Evolutionary conservation across 768 basidiomycete genomes (phyloP), one percentile per base, ranked within the genome.

Genomic region (Amanita pallidorosea): DNA sequence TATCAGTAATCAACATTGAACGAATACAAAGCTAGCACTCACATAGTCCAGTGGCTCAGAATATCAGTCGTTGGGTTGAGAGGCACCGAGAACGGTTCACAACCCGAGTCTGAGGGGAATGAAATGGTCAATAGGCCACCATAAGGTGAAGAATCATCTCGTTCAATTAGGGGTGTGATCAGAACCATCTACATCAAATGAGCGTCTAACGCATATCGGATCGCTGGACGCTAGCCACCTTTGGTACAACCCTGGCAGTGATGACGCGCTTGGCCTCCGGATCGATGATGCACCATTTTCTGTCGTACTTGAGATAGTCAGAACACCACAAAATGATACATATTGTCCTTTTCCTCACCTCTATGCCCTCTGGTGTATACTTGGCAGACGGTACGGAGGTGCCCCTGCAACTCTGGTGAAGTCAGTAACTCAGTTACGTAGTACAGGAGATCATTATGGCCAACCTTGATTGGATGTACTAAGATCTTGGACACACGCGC

Each of bases 221-320:
- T 23, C 18, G 15, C 5, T 31, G 35, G 31, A 3, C n/a, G 23
- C 42, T 55, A 20, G 66, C 13, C 58, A 79, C 86, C 72, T 81
- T 80, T 22, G 76, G 55, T 31, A 77, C 63, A 50, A 81, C 76
- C 46, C 87, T 75, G 5, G 86, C 87, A 2, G 87, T 90, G 38
- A 89, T 67, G 20, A 85, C 71, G 4, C 60, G 58, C 40, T 77
- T 67, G 5, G 70, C 76, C 7, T 67, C 65, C 3, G 72, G 73
- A 55, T 82, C 81, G 45, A 86, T 70, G 58, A 88, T 73, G 54
- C 78, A 81, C 78, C 85, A 87, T 62, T 67, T 71, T 55, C 87
- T 73, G 58, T 89, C 87, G 60, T 83, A 71, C 85, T 88, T 54
- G n/a, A 20, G 11, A 33, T 25, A 38, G 13, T 9, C n/a, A 11